Conservation (phyloP, 192 early-diverging fungal species). For the Coemansia sp. region DNA sequence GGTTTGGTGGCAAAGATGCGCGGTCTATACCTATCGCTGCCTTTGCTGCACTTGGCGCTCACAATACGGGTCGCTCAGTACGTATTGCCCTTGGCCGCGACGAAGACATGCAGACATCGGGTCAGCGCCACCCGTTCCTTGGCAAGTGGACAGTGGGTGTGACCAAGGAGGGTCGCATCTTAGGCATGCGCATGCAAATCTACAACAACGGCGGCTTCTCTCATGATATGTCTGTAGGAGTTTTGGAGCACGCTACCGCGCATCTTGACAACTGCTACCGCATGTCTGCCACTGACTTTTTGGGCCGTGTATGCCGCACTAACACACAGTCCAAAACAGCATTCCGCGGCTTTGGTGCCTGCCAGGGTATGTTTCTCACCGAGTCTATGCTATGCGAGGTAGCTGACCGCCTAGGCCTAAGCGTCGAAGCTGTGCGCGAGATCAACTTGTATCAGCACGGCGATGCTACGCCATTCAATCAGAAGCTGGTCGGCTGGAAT, state of each 20-base stretch:
- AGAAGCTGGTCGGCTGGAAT: constrained; percentile 64
- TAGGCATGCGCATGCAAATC: constrained; percentile 60
- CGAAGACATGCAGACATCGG: constrained; percentile 76
- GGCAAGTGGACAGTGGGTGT: constrained; percentile 77
- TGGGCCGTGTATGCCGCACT: constrained; percentile 74
- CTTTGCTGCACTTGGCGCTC: constrained; percentile 66
- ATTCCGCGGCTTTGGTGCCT: constrained; percentile 82
- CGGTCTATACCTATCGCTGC: constrained; percentile 65
- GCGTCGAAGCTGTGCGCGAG: constrained; percentile 62
- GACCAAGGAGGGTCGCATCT: constrained; percentile 62
- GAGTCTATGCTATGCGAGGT: constrained; percentile 78
- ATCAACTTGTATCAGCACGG: constrained; percentile 70
- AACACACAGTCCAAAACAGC: constrained; percentile 86
- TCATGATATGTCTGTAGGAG: constrained; percentile 61
- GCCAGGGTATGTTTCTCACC: constrained; percentile 79
- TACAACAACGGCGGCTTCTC: constrained; percentile 69
- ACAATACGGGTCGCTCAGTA: constrained; percentile 65
- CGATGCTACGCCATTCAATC: constrained; percentile 70
- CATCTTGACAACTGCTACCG: constrained; percentile 81
- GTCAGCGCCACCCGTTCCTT: constrained; percentile 78
- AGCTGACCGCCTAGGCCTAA: constrained; percentile 64
- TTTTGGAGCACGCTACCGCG: constrained; percentile 71
- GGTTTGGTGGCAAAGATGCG: constrained; percentile 80
- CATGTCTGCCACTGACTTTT: constrained; percentile 65
- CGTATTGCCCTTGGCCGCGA: constrained; percentile 78